Evolutionary conservation across 192 early-diverging fungal species (phyloP).

Genomic region (Backusella macrospora): DNA sequence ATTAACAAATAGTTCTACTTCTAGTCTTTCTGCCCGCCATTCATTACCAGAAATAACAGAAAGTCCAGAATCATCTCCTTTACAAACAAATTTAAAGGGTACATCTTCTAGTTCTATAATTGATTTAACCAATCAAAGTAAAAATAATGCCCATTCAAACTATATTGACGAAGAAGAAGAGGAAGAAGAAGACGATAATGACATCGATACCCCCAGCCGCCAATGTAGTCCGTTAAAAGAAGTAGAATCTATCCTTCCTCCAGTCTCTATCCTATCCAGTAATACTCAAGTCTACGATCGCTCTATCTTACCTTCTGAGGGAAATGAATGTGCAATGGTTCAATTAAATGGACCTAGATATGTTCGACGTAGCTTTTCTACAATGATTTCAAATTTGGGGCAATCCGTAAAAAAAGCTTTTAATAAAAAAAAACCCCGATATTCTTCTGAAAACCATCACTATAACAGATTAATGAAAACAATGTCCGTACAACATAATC

Average conservation of each 20-base stretch:
- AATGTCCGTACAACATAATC: slow-evolving; percentile 15
- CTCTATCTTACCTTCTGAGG: neutral
- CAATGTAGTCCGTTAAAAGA: neutral
- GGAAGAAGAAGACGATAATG: neutral
- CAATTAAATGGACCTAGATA: neutral
- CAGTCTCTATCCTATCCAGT: no score
- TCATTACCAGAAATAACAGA: neutral
- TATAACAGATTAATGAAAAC: slow-evolving; percentile 6
- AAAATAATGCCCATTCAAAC: neutral
- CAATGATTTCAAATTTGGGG: slow-evolving; percentile 10
- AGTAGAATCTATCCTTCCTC: neutral
- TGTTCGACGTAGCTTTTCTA: slow-evolving; percentile 15
- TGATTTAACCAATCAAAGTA: neutral
- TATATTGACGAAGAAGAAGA: neutral
- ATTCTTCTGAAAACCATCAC: slow-evolving; percentile 1
- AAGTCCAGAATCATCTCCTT: neutral
- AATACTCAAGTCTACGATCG: neutral
- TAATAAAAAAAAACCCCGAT: slow-evolving; percentile 11
- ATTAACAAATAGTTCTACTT: neutral
- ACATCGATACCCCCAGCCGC: neutral
- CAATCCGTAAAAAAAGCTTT: slow-evolving; percentile 16
- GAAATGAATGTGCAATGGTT: neutral
- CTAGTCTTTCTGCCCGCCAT: neutral
- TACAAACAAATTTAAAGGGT: neutral
- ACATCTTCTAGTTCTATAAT: neutral